Evolutionary conservation across 139 green algal genomes (phyloP), one percentile per base, ranked within the genome.

Genomic region (Volvox reticuliferus): DNA sequence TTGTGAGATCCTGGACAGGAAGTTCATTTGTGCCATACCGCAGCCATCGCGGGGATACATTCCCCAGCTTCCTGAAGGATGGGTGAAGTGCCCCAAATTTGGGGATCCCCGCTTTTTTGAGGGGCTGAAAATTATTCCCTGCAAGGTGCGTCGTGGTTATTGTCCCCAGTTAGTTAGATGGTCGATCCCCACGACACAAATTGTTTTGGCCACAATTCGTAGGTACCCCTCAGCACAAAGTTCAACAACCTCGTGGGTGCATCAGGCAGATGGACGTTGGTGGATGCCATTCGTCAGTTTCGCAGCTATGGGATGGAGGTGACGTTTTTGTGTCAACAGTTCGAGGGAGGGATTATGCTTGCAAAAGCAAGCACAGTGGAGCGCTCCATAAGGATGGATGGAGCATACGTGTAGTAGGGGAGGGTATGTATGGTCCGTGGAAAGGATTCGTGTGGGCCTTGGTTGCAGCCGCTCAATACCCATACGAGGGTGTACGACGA

Each of bases 71-170:
- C 94, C 94, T 13, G 67, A 85, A 17, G 95, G 95, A 19, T 97
- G 95, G 95, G 80, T 94, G 1, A 92, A 95, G 17, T 97, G 95
- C 83, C 95, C 95, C 0, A 80, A 73, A 2, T 91, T 95, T 36
- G 92, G 94, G 17, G 89, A 92, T 16, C 88, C 92, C 3, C 89
- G 86, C 32, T 62, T 75, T 76, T 80, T 91, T 32, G 78, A 94
- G 50, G 65, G 83, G 9, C 88, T 97, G 1, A 92, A 87, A 14
- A 82, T 97, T 44, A 93, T 97, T 13, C 94, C 95, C 2, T 93
- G 55, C 50, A 97, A 97, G 92, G 95, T 95, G 30, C 14, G 36
- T 65, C 5, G 21, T 30, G 26, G 22, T 33, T 36, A 79, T 30
- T 18, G 71, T 5, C 44, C 5, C 44, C 44, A 55, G 9, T 55